Evolutionary conservation across 345 rosid genomes (phyloP).

Genomic region (Lagerstroemia speciosa): DNA sequence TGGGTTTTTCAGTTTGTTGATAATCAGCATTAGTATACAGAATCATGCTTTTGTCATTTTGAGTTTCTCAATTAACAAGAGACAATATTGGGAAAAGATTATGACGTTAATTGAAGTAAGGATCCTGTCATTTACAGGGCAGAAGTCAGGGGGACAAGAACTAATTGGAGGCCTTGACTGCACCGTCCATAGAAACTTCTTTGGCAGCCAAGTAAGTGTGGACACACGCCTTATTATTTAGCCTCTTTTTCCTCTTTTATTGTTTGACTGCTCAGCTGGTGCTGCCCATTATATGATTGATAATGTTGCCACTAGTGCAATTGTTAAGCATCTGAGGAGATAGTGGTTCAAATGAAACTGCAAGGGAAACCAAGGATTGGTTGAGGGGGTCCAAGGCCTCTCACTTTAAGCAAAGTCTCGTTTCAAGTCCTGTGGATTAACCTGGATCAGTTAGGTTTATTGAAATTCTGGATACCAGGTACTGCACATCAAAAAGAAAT

Average conservation of each 20-base stretch:
- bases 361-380: too few species aligned
- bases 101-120: neutral
- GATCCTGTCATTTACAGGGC: constrained; percentile 45
- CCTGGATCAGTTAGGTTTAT: too few species aligned
- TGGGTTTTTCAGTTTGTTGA: constrained; percentile 34
- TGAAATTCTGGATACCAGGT: too few species aligned
- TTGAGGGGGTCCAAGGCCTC: too few species aligned
- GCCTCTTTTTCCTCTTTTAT: neutral
- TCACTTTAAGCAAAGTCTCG: too few species aligned
- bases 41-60: neutral
- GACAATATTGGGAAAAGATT: neutral
- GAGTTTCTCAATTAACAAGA: neutral
- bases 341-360: neutral
- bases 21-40: neutral
- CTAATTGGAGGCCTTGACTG: constrained; percentile 86
- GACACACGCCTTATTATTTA: neutral
- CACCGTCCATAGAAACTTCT: constrained; percentile 76
- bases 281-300: neutral
- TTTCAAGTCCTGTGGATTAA: neutral
- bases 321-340: neutral
- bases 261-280: neutral
- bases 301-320: neutral
- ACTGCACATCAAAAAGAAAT: too few species aligned
- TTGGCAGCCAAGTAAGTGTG: constrained; percentile 80
- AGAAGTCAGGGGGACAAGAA: constrained; percentile 88